Base-by-base conservation (phyloP, 2,329 filamentous ascomycete species). In the Phoma sp. region DNA sequence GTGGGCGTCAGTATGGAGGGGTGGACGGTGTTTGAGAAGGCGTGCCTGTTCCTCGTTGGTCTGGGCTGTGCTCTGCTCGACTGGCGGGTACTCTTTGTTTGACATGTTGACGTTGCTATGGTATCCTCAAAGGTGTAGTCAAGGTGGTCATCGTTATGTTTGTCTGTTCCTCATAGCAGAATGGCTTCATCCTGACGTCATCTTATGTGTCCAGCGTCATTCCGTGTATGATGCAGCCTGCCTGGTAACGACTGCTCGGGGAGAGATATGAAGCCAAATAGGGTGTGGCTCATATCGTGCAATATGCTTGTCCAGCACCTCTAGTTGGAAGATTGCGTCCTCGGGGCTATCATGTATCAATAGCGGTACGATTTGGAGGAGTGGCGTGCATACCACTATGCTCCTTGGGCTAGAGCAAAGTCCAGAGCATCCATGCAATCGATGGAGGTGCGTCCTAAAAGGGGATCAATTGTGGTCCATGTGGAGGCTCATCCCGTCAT, bases 401-500 rank as follows among this genome's bases (percentile, higher is more conserved):
- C 50, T 30, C 49, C 53, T 20, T 56, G 55, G 30, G 65, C 49
- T 37, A 67, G 56, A 10, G 64, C 65, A n/a, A 65, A 49, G 18
- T 65, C 60, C 15, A 71, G 56, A n/a, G 63, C 64, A 45, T 69
- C 62, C 66, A 72, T 68, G 59, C 67, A 72, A 40, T 72, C 67
- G 48, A 61, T 39, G 39, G 66, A 64, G 25, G 57, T 46, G 38
- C 46, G 56, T 52, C 59, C 68, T 71, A 50, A 50, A 52, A 60
- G 56, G 50, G 46, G 56, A 72, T 72, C 68, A 71, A 73, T 59
- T 49, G 57, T 54, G 39, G 61, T 66, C 60, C 59, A 47, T 52
- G 42, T 29, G 45, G 34, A 58, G 38, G 59, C 60, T 74, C 68
- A 74, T 46, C 71, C 71, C 60, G 67, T 69, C 71, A 74, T 74